Evolutionary conservation across 116 monocot genomes (phyloP).

Genomic region (Papilionanthe hybrid): DNA sequence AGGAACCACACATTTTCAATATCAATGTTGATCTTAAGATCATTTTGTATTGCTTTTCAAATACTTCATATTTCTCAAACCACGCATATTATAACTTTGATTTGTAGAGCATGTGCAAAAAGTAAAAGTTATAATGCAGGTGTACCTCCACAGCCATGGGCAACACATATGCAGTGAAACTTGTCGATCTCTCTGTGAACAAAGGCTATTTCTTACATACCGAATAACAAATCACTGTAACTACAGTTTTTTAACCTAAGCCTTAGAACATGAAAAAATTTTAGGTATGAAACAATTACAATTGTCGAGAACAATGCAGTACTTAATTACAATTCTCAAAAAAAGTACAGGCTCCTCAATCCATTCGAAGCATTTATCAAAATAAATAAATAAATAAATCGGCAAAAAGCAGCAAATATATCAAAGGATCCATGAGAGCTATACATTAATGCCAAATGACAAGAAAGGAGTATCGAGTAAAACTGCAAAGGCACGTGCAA

Average conservation of each 20-base stretch:
- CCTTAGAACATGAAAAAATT: neutral
- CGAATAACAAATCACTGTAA: neutral
- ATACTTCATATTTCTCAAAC: no score
- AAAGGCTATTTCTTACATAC: neutral
- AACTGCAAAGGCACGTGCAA: no score
- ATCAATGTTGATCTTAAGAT: no score
- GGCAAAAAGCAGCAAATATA: neutral
- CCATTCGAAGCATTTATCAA: neutral
- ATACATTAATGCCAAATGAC: no score
- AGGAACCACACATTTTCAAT: no score
- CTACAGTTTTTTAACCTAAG: neutral
- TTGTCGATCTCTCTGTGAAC: neutral
- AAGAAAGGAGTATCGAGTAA: no score
- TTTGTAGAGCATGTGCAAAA: neutral
- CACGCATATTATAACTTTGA: neutral
- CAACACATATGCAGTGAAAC: neutral
- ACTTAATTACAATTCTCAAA: neutral
- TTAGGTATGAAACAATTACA: slow-evolving; percentile 1
- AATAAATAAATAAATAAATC: neutral
- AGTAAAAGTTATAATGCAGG: no score
- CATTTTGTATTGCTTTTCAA: no score
- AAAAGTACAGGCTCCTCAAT: neutral
- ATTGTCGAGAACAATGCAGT: neutral
- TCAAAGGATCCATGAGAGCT: no score
- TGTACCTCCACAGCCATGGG: neutral